These are phyloP conservation scores for Excoecaria cochinchinensis DNA, from an alignment of 345 rosid genomes.

Conservation along the genomic window DNA sequence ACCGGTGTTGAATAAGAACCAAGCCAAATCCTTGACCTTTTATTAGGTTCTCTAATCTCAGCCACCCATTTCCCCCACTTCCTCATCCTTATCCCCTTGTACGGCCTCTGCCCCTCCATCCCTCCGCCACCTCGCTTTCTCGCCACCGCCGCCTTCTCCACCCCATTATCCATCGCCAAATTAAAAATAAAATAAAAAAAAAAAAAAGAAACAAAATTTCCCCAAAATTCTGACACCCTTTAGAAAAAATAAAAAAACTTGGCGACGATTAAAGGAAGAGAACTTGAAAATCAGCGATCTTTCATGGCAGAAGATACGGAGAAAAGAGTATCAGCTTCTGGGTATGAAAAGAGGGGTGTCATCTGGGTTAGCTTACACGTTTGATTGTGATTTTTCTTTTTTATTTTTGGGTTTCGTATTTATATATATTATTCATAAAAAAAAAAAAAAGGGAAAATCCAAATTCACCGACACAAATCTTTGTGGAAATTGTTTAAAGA, in stretches of 20 bases:
- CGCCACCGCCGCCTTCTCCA: slow-evolving; percentile 20
- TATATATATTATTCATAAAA: background rate
- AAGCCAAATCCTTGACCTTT: slow-evolving; percentile 91
- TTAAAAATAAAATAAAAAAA: no score
- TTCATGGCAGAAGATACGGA: slow-evolving; percentile 13
- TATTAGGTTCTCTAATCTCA: slow-evolving; percentile 96
- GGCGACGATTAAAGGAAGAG: background rate
- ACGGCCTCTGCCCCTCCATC: slow-evolving; percentile 45
- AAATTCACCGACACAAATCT: slow-evolving; percentile 82
- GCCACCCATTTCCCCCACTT: slow-evolving; percentile 99
- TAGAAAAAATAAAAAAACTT: background rate
- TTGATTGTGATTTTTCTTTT: slow-evolving; percentile 8
- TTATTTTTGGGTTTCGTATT: background rate
- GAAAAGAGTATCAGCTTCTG: slow-evolving; percentile 7
- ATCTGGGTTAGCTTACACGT: slow-evolving; percentile 40
- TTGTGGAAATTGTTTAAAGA: slow-evolving; percentile 7
- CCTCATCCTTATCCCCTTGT: slow-evolving; percentile 98
- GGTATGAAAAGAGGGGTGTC: slow-evolving; percentile 19
- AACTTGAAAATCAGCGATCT: background rate
- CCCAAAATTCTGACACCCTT: background rate
- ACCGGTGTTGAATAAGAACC: slow-evolving; percentile 92
- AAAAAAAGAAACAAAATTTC: no score
- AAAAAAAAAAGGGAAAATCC: slow-evolving; percentile 31
- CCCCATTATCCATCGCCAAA: slow-evolving; percentile 15
- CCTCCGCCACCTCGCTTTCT: slow-evolving; percentile 33